Conservation (phyloP, 805 yeast genomes). For the Gaillardinia entomophila region DNA sequence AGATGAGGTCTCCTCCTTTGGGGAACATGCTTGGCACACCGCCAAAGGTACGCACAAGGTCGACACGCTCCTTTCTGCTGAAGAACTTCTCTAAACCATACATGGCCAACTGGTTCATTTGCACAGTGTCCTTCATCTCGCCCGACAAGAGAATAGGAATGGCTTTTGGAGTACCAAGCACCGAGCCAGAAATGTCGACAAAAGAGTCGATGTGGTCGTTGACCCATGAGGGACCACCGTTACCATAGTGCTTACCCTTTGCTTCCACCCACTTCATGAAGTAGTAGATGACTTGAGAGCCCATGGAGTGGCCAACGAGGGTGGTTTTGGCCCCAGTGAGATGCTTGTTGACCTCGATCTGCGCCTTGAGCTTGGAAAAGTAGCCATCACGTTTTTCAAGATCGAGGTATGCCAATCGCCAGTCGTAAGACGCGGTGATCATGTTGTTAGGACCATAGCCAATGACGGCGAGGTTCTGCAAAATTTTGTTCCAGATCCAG, state of each 20-base stretch:
- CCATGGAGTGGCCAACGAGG: slow-evolving; percentile 95
- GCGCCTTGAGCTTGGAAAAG: slow-evolving; percentile 68
- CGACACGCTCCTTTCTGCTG: slow-evolving; percentile 81
- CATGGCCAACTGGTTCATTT: slow-evolving; percentile 85
- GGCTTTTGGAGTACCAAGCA: slow-evolving; percentile 91
- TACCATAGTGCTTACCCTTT: slow-evolving; percentile 69
- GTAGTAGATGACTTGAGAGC: slow-evolving; percentile 81
- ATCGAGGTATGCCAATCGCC: slow-evolving; percentile 90
- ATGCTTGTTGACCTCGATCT: slow-evolving; percentile 57
- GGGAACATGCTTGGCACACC: slow-evolving; percentile 95
- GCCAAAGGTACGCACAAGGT: slow-evolving; percentile 82
- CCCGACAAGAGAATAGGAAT: slow-evolving; percentile 91
- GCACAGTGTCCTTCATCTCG: slow-evolving; percentile 97
- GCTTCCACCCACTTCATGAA: slow-evolving; percentile 98
- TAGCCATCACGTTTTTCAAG: slow-evolving; percentile 83
- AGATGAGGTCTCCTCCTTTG: slow-evolving; percentile 83
- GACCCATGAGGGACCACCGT: slow-evolving; percentile 90
- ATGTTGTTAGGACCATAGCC: slow-evolving; percentile 91
- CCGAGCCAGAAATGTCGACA: slow-evolving; percentile 86
- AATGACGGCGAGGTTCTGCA: slow-evolving; percentile 90
- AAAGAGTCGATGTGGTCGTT: slow-evolving; percentile 75
- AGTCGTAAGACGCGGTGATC: slow-evolving; percentile 90
- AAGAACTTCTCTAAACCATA: slow-evolving; percentile 93
- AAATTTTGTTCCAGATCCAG: slow-evolving; percentile 96
- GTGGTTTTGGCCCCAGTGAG: slow-evolving; percentile 61